Percentiles rank a stretch among this genome's conserved stretches.
These are phyloP conservation scores for Albugo laibachii DNA, from an alignment of 352 stramenopile species.

Conservation along the genomic window DNA sequence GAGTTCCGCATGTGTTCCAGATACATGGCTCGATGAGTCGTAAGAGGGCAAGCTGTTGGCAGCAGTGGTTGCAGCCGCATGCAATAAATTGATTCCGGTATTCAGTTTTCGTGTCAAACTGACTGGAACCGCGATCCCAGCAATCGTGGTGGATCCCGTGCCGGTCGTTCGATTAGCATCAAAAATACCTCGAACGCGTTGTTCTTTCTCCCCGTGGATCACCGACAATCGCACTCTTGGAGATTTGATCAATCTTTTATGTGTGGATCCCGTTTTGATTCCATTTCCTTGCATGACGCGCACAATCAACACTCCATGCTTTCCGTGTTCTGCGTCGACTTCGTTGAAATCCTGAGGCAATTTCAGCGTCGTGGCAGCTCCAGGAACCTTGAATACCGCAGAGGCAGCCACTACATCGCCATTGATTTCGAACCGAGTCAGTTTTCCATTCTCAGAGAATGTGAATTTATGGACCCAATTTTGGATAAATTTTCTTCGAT, in stretches of 20 bases:
- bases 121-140: slow-evolving; percentile 36
- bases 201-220: slow-evolving; percentile 8
- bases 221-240: slow-evolving; percentile 33
- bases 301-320: slow-evolving; percentile 44
- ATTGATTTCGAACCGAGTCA: slow-evolving; percentile 77
- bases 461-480: slow-evolving; percentile 85
- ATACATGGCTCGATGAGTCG: background rate
- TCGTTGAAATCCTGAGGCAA: slow-evolving; percentile 79
- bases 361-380: slow-evolving; percentile 64
- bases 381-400: slow-evolving; percentile 72
- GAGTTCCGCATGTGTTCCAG: background rate
- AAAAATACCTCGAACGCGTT: background rate
- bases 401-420: slow-evolving; percentile 70
- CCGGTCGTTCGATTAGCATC: background rate
- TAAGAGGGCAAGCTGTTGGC: background rate
- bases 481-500: slow-evolving; percentile 68
- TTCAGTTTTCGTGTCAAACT: slow-evolving; percentile 55
- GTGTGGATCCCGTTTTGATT: slow-evolving; percentile 38
- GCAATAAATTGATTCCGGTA: background rate
- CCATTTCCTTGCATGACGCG: slow-evolving; percentile 68
- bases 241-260: slow-evolving; percentile 51
- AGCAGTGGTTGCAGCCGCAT: background rate
- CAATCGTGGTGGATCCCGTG: background rate
- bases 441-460: slow-evolving; percentile 63
- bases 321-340: slow-evolving; percentile 56